Evolutionary conservation across 2,329 filamentous ascomycete species (phyloP).

Genomic region (Penicillium frequentans): DNA sequence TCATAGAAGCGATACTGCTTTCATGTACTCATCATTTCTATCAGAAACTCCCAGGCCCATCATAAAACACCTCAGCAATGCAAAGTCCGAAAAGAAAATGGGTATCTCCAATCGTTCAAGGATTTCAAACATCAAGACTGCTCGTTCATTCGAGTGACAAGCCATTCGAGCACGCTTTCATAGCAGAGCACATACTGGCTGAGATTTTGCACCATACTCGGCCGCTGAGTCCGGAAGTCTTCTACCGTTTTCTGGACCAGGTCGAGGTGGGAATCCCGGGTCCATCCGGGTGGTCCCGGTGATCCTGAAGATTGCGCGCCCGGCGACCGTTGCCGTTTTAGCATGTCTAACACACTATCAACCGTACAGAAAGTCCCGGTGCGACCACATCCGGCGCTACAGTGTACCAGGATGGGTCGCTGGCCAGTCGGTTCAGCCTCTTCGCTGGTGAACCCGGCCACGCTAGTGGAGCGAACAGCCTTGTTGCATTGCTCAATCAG

Average conservation of each 20-base stretch:
- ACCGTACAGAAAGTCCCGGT: constrained; percentile 97
- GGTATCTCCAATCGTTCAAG: constrained; percentile 13
- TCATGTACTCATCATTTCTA: not conserved
- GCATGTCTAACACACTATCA: constrained; percentile 92
- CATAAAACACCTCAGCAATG: constrained; percentile 1
- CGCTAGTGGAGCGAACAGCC: constrained; percentile 51
- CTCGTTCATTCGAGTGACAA: constrained; percentile 44
- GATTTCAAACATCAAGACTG: constrained; percentile 2
- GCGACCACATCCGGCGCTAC: constrained; percentile 90
- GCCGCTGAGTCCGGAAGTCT: constrained; percentile 80
- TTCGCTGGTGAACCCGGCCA: constrained; percentile 27
- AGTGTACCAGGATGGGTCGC: constrained; percentile 86
- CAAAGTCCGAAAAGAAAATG: constrained; percentile 2
- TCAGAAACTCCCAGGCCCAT: not conserved
- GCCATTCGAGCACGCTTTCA: constrained; percentile 89
- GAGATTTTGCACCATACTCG: constrained; percentile 96
- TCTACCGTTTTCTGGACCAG: constrained; percentile 84
- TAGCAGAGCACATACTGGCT: constrained; percentile 95
- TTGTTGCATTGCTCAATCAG: constrained; percentile 85
- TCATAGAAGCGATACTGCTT: not conserved
- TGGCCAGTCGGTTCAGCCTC: constrained; percentile 58
- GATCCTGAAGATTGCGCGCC: constrained; percentile 28
- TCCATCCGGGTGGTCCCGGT: constrained; percentile 58
- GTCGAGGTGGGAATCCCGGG: constrained; percentile 70
- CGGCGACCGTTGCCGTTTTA: constrained; percentile 73